Evolutionary conservation across 257 asterid species (phyloP).

Genomic region (Dorcoceras hygrometricum): DNA sequence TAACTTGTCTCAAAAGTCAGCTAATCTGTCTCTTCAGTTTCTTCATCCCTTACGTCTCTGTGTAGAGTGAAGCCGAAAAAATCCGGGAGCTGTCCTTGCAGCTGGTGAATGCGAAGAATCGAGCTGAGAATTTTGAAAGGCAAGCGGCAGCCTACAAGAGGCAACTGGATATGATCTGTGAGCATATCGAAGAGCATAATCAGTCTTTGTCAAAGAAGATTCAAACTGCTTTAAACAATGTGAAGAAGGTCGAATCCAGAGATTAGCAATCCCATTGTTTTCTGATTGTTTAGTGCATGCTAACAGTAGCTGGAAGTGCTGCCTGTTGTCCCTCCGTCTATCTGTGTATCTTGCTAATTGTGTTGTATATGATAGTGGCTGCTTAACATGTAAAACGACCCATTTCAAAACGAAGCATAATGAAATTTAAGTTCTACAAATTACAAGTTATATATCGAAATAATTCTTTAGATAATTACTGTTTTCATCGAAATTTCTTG

Average conservation of each 20-base stretch:
- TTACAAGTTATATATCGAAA: background rate
- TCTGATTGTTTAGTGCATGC: background rate
- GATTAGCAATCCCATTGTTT: constrained; percentile 22
- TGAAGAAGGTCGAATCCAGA: constrained; percentile 62
- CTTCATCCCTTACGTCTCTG: constrained; percentile 4
- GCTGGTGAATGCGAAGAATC: constrained; percentile 69
- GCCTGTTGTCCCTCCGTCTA: background rate
- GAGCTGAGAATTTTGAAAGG: constrained; percentile 64
- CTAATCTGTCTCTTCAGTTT: background rate
- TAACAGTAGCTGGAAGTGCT: background rate
- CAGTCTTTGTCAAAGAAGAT: constrained; percentile 70
- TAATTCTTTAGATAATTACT: background rate
- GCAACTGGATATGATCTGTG: constrained; percentile 71
- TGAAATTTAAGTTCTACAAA: background rate
- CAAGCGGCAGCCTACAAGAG: constrained; percentile 71
- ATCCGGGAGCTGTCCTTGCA: constrained; percentile 84
- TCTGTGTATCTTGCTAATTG: background rate
- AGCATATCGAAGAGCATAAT: constrained; percentile 85
- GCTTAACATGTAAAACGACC: background rate
- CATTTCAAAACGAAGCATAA: background rate
- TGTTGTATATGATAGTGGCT: background rate
- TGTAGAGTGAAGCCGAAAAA: constrained; percentile 84
- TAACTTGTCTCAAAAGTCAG: background rate
- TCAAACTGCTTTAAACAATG: constrained; percentile 52
- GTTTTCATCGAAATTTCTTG: too few relatives aligned